phyloP scores from a whole-genome alignment of 495 filamentous ascomycete genomes.

The Neurospora sp. region DNA sequence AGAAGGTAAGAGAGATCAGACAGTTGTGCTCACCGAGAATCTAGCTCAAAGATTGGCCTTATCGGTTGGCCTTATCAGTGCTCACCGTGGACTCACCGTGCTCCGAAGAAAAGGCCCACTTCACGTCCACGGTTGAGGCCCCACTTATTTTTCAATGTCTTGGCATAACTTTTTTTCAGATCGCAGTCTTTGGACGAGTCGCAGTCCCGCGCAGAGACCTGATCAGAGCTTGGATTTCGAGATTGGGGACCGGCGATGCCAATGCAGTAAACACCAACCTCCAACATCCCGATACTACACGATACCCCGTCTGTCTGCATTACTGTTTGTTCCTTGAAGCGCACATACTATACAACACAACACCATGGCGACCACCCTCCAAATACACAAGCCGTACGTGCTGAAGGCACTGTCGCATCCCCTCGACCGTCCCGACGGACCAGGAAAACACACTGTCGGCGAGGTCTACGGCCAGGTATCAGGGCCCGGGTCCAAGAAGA shows the following conservation, averaged over 20 bases:
- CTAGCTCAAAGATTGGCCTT: not conserved
- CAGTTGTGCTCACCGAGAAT: not conserved
- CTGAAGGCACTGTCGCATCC: constrained; percentile 58
- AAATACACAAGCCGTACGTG: constrained; percentile 48
- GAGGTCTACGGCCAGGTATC: constrained; percentile 53
- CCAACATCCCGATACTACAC: not conserved
- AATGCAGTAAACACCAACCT: not conserved
- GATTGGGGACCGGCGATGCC: constrained; percentile 4
- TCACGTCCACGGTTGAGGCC: not conserved
- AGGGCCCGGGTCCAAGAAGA: constrained; percentile 61
- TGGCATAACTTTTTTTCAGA: constrained; percentile 18
- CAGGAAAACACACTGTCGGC: constrained; percentile 49
- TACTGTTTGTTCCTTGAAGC: not conserved
- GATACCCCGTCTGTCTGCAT: not conserved
- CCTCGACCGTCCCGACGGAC: constrained; percentile 42
- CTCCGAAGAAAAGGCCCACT: not conserved
- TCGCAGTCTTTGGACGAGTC: not conserved
- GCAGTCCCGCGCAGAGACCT: not conserved
- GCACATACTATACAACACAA: not conserved
- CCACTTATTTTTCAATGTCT: constrained; percentile 15
- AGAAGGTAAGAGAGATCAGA: too few species aligned
- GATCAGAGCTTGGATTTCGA: not conserved
- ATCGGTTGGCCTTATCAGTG: not conserved
- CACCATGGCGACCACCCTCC: constrained; percentile 42
- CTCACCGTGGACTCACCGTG: not conserved